These are phyloP conservation scores for Aurantiochytrium sp. DNA, from an alignment of 108 stramenopile genomes.

Conservation along the genomic window DNA sequence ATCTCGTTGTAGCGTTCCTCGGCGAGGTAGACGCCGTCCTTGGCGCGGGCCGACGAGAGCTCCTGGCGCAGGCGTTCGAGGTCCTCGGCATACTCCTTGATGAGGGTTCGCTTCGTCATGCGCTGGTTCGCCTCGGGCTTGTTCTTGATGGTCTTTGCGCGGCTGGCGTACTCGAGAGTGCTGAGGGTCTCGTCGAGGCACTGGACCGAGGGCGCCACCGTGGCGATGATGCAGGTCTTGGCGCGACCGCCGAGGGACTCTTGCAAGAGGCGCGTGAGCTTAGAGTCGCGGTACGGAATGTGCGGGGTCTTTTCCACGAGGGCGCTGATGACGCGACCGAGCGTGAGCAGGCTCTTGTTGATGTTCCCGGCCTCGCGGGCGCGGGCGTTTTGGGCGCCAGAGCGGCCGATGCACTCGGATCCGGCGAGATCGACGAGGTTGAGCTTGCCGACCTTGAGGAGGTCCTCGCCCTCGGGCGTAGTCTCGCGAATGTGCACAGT, in stretches of 20 bases:
- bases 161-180: conserved; percentile 59
- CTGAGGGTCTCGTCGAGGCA: conserved; percentile 54
- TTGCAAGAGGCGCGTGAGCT: conserved; percentile 61
- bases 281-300: conserved; percentile 67
- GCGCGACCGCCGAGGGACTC: conserved; percentile 63
- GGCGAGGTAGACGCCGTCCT: conserved; percentile 61
- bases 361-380: conserved; percentile 41
- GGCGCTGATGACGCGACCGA: conserved; percentile 68
- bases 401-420: conserved; percentile 62
- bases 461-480: conserved; percentile 56
- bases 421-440: conserved; percentile 69
- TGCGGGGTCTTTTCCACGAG: conserved; percentile 60
- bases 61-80: conserved; percentile 39
- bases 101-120: conserved; percentile 54
- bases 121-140: conserved; percentile 56
- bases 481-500: conserved; percentile 63
- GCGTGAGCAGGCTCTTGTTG: conserved; percentile 58
- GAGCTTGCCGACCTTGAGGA: conserved; percentile 59
- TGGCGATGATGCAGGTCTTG: conserved; percentile 66
- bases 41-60: conserved; percentile 48
- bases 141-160: conserved; percentile 63
- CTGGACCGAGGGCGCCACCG: conserved; percentile 52
- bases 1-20: conserved; percentile 54
- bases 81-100: conserved; percentile 59
- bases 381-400: conserved; percentile 45